Evolutionary conservation across 2,329 filamentous ascomycete genomes (phyloP).

Genomic region (Metarhizium sp.): DNA sequence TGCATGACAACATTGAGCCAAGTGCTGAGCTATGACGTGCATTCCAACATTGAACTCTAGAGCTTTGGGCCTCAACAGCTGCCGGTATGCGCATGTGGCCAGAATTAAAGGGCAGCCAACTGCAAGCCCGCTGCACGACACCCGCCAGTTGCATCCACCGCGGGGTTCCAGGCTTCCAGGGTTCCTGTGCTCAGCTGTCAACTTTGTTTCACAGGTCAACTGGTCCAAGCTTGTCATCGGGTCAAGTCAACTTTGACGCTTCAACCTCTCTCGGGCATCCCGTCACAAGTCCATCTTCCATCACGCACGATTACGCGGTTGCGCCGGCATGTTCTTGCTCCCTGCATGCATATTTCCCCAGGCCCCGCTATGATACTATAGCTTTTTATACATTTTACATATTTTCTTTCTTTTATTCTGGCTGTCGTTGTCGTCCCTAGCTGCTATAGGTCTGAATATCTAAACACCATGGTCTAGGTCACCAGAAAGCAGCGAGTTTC

Average conservation of each 20-base stretch:
- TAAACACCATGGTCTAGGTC: slow-evolving; percentile 25
- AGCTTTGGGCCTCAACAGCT: too few relatives aligned
- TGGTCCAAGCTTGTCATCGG: too few relatives aligned
- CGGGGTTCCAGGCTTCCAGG: neutral
- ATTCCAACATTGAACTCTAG: too few relatives aligned
- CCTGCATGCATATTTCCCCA: neutral
- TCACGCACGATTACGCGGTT: neutral
- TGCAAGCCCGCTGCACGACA: too few relatives aligned
- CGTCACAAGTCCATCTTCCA: neutral
- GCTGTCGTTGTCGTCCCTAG: neutral
- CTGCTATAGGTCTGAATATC: neutral
- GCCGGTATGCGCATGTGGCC: too few relatives aligned
- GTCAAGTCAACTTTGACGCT: too few relatives aligned
- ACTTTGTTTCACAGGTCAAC: neutral
- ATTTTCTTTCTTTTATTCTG: neutral
- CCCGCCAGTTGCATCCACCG: too few relatives aligned
- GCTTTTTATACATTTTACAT: neutral
- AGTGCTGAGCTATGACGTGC: too few relatives aligned
- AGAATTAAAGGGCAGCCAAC: too few relatives aligned
- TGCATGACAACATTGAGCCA: too few relatives aligned
- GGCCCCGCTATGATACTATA: neutral
- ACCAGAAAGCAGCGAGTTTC: slow-evolving; percentile 8
- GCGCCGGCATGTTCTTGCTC: neutral
- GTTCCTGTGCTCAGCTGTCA: neutral
- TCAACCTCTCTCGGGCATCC: neutral